Conservation (phyloP, 1,139 yeast species). For the Pichia sp. region DNA sequence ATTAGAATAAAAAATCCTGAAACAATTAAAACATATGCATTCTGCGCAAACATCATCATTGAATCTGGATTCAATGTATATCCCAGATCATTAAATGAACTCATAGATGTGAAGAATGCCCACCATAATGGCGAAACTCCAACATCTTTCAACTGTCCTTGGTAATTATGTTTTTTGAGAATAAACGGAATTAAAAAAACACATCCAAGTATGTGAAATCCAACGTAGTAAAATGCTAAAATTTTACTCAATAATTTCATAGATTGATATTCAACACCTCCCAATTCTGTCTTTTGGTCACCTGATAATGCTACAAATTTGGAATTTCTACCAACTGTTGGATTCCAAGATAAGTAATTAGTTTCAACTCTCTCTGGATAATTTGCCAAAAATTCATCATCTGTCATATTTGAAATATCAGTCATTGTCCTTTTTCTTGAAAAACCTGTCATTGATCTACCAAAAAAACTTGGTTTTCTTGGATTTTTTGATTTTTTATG, state of each 20-base stretch:
- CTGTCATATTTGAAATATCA: constrained; percentile 17
- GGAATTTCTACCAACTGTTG: constrained; percentile 93
- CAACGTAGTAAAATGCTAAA: constrained; percentile 61
- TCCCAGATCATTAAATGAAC: constrained; percentile 82
- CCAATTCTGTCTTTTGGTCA: constrained; percentile 86
- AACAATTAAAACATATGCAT: constrained; percentile 59
- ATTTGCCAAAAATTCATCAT: constrained; percentile 23
- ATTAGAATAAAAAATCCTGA: constrained; percentile 66
- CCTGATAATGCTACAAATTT: constrained; percentile 77
- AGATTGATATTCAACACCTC: constrained; percentile 95
- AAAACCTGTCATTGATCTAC: constrained; percentile 21
- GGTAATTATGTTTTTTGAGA: constrained; percentile 37
- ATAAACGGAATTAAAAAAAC: constrained; percentile 65
- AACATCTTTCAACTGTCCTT: constrained; percentile 36
- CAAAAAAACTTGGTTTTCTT: constrained; percentile 24
- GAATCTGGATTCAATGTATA: constrained; percentile 74
- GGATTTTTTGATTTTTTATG: background rate
- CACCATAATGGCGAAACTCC: constrained; percentile 83
- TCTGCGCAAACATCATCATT: constrained; percentile 56
- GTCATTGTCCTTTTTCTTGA: constrained; percentile 10
- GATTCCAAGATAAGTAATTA: constrained; percentile 76
- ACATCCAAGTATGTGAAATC: constrained; percentile 61
- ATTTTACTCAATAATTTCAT: constrained; percentile 68
- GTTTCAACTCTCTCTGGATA: constrained; percentile 16
- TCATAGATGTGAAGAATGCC: constrained; percentile 77